Evolutionary conservation across 768 basidiomycete species (phyloP).

Genomic region (Fomitopsis pulvina): DNA sequence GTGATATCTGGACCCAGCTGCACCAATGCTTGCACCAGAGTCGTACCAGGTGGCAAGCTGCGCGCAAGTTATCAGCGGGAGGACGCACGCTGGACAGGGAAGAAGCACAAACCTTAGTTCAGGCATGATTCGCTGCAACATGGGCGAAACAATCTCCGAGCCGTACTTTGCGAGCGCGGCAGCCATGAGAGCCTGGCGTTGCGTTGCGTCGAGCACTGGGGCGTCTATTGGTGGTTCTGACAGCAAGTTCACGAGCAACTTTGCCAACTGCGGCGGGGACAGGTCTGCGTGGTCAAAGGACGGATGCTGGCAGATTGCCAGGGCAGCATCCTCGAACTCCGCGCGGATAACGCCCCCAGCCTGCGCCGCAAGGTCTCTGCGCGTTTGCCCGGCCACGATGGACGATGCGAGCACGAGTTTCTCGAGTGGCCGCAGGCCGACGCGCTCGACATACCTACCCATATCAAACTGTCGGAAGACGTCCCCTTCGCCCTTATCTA

Average conservation of each 20-base stretch:
- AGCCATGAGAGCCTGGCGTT: conserved; percentile 68
- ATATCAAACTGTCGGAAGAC: conserved; percentile 81
- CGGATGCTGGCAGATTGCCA: conserved; percentile 71
- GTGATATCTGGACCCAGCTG: conserved; percentile 80
- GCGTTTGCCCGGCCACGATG: conserved; percentile 57
- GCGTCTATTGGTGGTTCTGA: conserved; percentile 62
- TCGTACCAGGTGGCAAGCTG: conserved; percentile 61
- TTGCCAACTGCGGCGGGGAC: conserved; percentile 64
- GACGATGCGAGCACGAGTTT: conserved; percentile 71
- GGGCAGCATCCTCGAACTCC: conserved; percentile 75
- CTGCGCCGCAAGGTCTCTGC: conserved; percentile 50
- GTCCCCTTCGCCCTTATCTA: conserved; percentile 84
- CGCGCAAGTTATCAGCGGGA: background rate
- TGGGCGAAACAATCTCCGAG: conserved; percentile 64
- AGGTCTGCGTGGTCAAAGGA: conserved; percentile 81
- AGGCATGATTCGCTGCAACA: conserved; percentile 68
- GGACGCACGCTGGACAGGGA: background rate
- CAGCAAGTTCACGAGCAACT: conserved; percentile 76
- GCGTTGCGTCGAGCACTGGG: conserved; percentile 63
- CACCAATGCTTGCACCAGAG: conserved; percentile 68
- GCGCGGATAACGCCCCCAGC: conserved; percentile 63
- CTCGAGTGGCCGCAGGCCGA: conserved; percentile 76
- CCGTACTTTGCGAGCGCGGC: conserved; percentile 80
- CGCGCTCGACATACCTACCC: conserved; percentile 72
- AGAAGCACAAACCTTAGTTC: conserved; percentile 53